Conservation (phyloP, 768 basidiomycete genomes). For the Asterophora parasitica region DNA sequence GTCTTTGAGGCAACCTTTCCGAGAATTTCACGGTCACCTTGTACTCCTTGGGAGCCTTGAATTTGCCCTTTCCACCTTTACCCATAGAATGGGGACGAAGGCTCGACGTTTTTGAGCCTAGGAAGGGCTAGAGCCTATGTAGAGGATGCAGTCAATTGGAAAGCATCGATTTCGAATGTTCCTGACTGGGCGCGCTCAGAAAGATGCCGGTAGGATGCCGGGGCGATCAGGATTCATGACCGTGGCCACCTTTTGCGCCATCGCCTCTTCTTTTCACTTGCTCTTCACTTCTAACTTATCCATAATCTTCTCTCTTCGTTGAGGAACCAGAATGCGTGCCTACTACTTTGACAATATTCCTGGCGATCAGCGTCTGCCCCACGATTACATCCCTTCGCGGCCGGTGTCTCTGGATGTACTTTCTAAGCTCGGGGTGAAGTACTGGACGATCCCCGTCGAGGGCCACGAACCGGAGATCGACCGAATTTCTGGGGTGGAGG, state of each 20-base stretch:
- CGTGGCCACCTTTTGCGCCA: constrained; percentile 1
- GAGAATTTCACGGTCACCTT: too few species aligned
- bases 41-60: too few species aligned
- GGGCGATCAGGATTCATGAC: too few species aligned
- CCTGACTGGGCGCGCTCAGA: too few species aligned
- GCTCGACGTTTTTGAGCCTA: too few species aligned
- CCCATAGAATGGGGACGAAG: too few species aligned
- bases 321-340: constrained; percentile 48
- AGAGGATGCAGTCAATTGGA: too few species aligned
- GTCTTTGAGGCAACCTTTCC: too few species aligned
- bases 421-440: constrained; percentile 53
- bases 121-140: too few species aligned
- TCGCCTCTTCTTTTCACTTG: background rate
- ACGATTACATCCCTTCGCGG: constrained; percentile 61
- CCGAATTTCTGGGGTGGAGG: constrained; percentile 57
- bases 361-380: constrained; percentile 77
- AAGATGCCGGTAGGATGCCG: background rate
- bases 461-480: constrained; percentile 54
- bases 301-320: background rate
- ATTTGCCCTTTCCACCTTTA: too few species aligned
- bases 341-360: constrained; percentile 73
- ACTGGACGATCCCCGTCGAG: constrained; percentile 64
- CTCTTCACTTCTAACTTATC: background rate
- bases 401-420: constrained; percentile 50
- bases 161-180: background rate